These are phyloP conservation scores for Closterium sp. DNA, from an alignment of 139 green algal species.

Conservation along the genomic window DNA sequence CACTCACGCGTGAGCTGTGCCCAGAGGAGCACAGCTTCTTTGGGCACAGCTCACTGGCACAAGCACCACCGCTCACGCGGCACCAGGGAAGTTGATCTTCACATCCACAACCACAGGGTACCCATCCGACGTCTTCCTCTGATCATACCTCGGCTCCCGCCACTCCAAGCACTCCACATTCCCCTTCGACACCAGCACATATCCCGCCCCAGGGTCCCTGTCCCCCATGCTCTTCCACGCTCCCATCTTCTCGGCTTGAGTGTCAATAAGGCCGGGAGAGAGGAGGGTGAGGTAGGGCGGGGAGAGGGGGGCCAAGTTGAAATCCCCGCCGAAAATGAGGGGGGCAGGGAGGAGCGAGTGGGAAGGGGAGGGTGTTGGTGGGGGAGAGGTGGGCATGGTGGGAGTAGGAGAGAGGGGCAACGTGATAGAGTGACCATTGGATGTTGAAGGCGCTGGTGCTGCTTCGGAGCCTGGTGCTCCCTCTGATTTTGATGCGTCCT, in stretches of 20 bases:
- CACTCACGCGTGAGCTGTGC: too few species aligned
- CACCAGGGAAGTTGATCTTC: neutral
- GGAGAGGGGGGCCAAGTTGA: constrained; percentile 28
- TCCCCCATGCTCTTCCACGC: constrained; percentile 8
- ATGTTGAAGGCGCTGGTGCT: neutral
- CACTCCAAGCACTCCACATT: neutral
- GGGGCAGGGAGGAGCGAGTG: neutral
- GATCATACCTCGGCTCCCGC: constrained; percentile 40
- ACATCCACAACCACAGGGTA: constrained; percentile 29
- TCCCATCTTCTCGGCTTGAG: neutral
- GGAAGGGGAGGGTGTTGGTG: neutral
- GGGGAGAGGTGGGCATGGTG: too few species aligned
- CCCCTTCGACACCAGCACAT: constrained; percentile 10
- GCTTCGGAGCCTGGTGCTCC: neutral
- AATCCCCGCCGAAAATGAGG: constrained; percentile 37
- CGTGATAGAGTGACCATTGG: neutral
- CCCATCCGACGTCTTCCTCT: constrained; percentile 35
- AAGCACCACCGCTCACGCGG: too few species aligned
- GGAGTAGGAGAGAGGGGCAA: neutral
- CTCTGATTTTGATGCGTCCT: neutral
- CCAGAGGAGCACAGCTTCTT: too few species aligned
- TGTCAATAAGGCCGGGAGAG: constrained; percentile 22
- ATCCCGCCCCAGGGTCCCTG: constrained; percentile 33
- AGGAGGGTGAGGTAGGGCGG: constrained; percentile 22
- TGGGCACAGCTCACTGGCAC: too few species aligned